A percentile compares a stretch with the other conserved stretches of the same genome.
Conservation (phyloP, 208 protist species). For the Phytomonas sp. region DNA sequence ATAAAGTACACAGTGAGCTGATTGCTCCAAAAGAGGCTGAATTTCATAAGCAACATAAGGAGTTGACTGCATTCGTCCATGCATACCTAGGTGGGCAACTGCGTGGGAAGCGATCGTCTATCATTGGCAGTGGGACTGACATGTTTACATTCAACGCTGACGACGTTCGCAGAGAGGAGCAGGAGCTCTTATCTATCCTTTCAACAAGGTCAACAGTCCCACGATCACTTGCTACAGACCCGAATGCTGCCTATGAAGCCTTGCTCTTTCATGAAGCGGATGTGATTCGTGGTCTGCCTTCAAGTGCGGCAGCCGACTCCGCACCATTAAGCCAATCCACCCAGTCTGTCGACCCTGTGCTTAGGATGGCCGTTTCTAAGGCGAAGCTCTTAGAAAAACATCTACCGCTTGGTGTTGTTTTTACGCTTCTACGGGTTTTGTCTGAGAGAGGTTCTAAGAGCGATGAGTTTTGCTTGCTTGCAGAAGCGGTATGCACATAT, state of each 20-base stretch:
- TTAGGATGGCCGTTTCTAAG: background rate
- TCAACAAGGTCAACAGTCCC: background rate
- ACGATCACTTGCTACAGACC: background rate
- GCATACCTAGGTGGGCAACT: background rate
- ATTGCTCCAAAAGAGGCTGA: background rate
- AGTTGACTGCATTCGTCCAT: background rate
- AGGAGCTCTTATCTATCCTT: background rate
- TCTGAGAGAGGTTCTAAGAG: constrained; percentile 9
- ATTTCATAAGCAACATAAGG: background rate
- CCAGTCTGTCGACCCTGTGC: background rate
- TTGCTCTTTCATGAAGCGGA: background rate
- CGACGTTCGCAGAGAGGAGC: background rate
- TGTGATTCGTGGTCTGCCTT: background rate
- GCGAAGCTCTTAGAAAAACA: background rate
- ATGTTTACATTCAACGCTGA: background rate
- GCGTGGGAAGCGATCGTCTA: background rate
- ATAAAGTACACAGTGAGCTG: background rate
- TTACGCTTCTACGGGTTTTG: constrained; percentile 27
- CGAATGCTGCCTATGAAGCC: background rate
- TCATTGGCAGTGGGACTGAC: background rate
- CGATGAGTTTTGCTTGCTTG: constrained; percentile 24
- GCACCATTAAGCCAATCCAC: background rate
- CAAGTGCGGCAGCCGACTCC: background rate
- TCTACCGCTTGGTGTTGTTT: constrained; percentile 22
- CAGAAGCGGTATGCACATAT: constrained; percentile 41